Evolutionary conservation across 805 yeast genomes (phyloP).

Genomic region (Candida sanyiensis): DNA sequence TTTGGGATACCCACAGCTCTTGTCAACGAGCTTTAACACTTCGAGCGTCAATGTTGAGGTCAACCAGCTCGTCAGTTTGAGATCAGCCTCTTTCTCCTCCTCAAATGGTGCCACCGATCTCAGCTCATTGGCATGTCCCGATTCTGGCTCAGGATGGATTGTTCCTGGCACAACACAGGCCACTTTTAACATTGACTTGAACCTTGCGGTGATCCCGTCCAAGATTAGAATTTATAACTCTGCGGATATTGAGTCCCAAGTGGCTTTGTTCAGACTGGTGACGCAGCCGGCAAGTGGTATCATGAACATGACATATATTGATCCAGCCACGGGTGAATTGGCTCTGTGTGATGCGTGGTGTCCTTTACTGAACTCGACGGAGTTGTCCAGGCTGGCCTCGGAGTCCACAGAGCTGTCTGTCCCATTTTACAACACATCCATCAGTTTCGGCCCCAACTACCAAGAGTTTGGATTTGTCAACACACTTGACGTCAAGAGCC

Average conservation of each 20-base stretch:
- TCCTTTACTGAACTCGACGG: conserved; percentile 49
- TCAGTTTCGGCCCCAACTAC: conserved; percentile 35
- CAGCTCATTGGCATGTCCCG: conserved; percentile 45
- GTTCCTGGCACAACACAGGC: conserved; percentile 46
- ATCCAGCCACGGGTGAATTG: conserved; percentile 57
- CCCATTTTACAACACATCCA: conserved; percentile 6
- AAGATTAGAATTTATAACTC: conserved; percentile 71
- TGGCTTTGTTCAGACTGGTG: conserved; percentile 62
- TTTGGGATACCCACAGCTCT: conserved; percentile 26
- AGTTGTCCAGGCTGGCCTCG: conserved; percentile 23
- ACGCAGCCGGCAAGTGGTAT: conserved; percentile 81
- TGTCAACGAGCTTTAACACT: conserved; percentile 29
- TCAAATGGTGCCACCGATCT: conserved; percentile 31
- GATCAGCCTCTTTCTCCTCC: conserved; percentile 47
- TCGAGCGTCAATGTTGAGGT: conserved; percentile 42
- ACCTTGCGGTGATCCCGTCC: conserved; percentile 56
- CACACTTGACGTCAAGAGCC: conserved; percentile 48
- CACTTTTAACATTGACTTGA: conserved; percentile 57
- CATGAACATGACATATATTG: conserved; percentile 84
- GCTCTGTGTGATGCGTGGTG: conserved; percentile 83
- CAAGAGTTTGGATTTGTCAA: conserved; percentile 84
- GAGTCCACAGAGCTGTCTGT: conserved; percentile 3
- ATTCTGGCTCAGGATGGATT: conserved; percentile 46
- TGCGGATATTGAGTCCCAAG: conserved; percentile 35
- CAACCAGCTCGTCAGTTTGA: conserved; percentile 57